Base-by-base conservation (phyloP, 2,329 filamentous ascomycete genomes). In the Hypoxylon sp. region DNA sequence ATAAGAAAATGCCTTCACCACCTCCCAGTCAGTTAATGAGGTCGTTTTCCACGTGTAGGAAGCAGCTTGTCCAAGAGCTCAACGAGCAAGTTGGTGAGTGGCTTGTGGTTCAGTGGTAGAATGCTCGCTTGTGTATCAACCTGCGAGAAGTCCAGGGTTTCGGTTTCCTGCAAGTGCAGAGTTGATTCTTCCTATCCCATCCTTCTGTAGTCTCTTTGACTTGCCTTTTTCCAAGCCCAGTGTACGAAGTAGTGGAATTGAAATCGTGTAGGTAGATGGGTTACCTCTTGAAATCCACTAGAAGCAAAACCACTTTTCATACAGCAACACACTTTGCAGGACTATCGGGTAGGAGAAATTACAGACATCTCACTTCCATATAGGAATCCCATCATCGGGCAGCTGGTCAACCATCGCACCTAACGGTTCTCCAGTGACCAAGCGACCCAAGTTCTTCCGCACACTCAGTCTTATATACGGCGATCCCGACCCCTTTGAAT, bases 401-500 rank as follows among this genome's bases (percentile, higher is more conserved):
- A 72, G 52, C 57, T 72, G 70, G 46, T 74, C 72, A 1, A 72
- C 59, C 56, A 73, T 43, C 19, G 63, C 47, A 34, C 48, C 32
- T 26, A 56, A 39, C n/a, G 49, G 37, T 3, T 26, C 51, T 3
- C 65, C 69, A 19, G 56, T 59, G 10, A 49, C 34, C 32, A 73
- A 48, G 1, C 55, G 65, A 15, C 41, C 19, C 57, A 73, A 50
- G 52, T 74, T 74, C 57, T 59, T 62, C 17, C 65, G 64, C 6
- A 73, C 71, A 19, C 72, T 71, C 1, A 73, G 47, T 28, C 72
- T 55, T 13, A 74, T 62, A 41, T 74, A 74, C 17, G 72, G 70
- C 30, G 70, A 68, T 10, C 71, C 71, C n/a, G 51, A 60, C 0
- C 59, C 65, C 10, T 56, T 59, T 6, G 67, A 70, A 28, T 68